Percentiles rank a stretch among this genome's conserved stretches.
These are phyloP conservation scores for Austroboletus olivaceoglutinosus DNA, from an alignment of 1,284 basidiomycete genomes.

Conservation along the genomic window DNA sequence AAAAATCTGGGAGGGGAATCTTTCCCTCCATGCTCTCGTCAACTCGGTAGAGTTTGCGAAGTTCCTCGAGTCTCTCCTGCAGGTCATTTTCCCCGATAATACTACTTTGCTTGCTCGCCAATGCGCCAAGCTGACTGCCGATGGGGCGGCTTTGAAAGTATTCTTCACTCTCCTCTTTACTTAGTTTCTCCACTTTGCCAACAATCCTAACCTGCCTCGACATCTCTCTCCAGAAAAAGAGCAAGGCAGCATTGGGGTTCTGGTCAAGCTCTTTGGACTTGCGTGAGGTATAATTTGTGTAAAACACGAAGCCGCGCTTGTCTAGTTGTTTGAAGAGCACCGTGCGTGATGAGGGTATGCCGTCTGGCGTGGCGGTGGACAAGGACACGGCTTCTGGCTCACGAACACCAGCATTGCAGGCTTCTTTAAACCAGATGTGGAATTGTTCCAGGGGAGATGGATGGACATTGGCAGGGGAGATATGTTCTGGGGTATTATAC, in stretches of 20 bases:
- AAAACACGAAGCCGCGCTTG: slow-evolving; percentile 87
- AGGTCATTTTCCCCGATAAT: slow-evolving; percentile 75
- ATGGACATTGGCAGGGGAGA: slow-evolving; percentile 57
- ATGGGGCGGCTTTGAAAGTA: slow-evolving; percentile 87
- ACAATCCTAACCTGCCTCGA: slow-evolving; percentile 82
- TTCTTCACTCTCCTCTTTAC: slow-evolving; percentile 66
- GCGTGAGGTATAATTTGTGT: slow-evolving; percentile 92
- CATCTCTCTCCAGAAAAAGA: slow-evolving; percentile 91
- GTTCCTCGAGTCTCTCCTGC: slow-evolving; percentile 55
- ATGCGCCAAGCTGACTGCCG: slow-evolving; percentile 86
- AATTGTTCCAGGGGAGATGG: slow-evolving; percentile 81
- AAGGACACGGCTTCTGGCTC: slow-evolving; percentile 90
- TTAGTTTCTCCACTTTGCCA: slow-evolving; percentile 80
- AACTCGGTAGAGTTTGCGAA: slow-evolving; percentile 61
- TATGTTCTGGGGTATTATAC: slow-evolving; percentile 63
- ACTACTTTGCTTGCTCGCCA: slow-evolving; percentile 87
- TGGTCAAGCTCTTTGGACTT: slow-evolving; percentile 80
- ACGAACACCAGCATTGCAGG: slow-evolving; percentile 53
- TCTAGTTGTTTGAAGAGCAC: slow-evolving; percentile 93
- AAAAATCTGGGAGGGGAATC: slow-evolving; percentile 85
- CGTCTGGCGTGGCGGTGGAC: slow-evolving; percentile 70
- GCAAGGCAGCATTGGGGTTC: slow-evolving; percentile 80
- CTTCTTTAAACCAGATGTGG: slow-evolving; percentile 77
- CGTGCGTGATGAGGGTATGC: slow-evolving; percentile 83
- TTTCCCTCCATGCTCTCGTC: slow-evolving; percentile 42